Evolutionary conservation across 805 yeast genomes (phyloP), one percentile per base, ranked within the genome.

Genomic region (Kuraishia borneana): DNA sequence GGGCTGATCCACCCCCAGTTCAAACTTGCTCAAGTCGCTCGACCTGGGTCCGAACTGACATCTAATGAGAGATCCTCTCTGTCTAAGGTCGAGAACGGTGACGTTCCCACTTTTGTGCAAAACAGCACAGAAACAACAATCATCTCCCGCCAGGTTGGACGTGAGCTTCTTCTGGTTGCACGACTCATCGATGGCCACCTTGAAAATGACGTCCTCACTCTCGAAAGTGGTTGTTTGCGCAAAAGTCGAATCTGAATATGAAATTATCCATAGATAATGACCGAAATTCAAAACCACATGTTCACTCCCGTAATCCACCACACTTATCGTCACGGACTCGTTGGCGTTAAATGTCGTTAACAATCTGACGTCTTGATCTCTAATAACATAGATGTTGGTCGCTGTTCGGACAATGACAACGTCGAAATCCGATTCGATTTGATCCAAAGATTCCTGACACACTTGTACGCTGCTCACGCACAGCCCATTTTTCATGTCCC

Each of bases 61-160:
- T 10, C 42, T 42, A 19, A 36, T 26, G 9, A 13, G 27, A 8
- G 18, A n/a, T 8, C 17, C 33, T 13, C 13, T 29, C 27, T 20
- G 25, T 35, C 78, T 50, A 2, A 67, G 51, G 38, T 70, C 62
- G 52, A 68, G 52, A 1, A 68, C 54, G 1, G 61, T 43, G 4
- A 69, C 65, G 10, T 55, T 47, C 13, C 65, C 66, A 22, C 63
- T 61, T 23, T 54, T 52, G 27, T 68, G 42, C 6, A 63, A 51
- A 27, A 65, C 47, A 3, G 58, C 65, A 36, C 46, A 56, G 19
- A 60, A 44, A 12, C 60, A 51, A 1, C 68, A 68, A 43, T 65
- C 70, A n/a, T 51, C 47, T 2, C 71, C 71, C 4, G 54, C 38
- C 6, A 34, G n/a, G 7, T 26, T n/a, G 13, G 14, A 25, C 13